Evolutionary conservation across 441 rosid species (phyloP).

Genomic region (Euphorbia celastroides): DNA sequence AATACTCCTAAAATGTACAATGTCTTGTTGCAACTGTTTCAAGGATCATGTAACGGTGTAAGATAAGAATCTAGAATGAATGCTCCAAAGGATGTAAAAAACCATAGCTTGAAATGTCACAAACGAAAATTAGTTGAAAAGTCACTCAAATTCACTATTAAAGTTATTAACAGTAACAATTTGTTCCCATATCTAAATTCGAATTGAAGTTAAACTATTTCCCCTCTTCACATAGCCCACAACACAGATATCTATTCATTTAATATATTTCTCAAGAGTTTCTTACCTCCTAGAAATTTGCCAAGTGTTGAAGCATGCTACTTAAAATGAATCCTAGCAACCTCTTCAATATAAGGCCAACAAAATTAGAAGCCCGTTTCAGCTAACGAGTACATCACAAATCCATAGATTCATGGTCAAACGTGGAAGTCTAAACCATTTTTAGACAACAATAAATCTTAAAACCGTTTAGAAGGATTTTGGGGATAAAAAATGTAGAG

Average conservation of each 20-base stretch:
- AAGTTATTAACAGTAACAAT: not conserved
- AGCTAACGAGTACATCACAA: not conserved
- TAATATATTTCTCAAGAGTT: not conserved
- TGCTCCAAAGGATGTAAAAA: not conserved
- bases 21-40: not conserved
- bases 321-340: not conserved
- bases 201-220: not conserved
- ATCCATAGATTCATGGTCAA: not conserved
- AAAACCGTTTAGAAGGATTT: not conserved
- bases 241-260: not conserved
- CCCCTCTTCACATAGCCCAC: not conserved
- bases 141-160: not conserved
- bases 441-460: not conserved
- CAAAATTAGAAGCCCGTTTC: not conserved
- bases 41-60: not conserved
- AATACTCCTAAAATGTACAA: too few relatives aligned
- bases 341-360: not conserved
- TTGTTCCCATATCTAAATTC: too few relatives aligned
- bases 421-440: not conserved
- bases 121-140: not conserved
- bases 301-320: not conserved
- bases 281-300: not conserved
- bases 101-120: not conserved
- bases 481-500: not conserved
- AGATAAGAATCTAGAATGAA: not conserved